Percentiles rank a stretch among this genome's conserved stretches.
phyloP scores from a whole-genome alignment of 116 monocot species.

The Phalaenopsis hybrid region DNA sequence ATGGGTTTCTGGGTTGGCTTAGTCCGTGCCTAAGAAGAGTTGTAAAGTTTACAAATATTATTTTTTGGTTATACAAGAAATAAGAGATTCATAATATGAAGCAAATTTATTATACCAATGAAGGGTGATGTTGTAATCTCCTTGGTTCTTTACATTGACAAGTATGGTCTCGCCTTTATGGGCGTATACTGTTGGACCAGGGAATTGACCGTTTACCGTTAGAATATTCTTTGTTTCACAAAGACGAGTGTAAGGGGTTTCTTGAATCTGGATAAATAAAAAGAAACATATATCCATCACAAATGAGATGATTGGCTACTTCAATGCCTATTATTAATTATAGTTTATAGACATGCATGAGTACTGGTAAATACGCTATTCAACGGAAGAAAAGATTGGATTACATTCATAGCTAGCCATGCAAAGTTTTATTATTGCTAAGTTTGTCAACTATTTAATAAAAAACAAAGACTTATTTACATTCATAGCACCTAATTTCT shows the following conservation, averaged over 20 bases:
- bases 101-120: constrained; percentile 33
- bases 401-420: no score
- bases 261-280: constrained; percentile 18
- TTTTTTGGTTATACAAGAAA: no score
- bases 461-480: no score
- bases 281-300: neutral
- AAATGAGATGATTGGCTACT: neutral
- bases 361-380: no score
- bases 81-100: no score
- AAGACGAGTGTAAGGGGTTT: constrained; percentile 32
- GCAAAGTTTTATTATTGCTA: no score
- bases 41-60: no score
- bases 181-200: constrained; percentile 48
- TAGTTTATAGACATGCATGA: no score
- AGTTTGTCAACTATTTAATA: no score
- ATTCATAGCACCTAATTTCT: no score
- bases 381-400: no score
- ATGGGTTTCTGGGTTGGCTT: constrained; percentile 63
- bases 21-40: constrained; percentile 51
- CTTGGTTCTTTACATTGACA: constrained; percentile 35
- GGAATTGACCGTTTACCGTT: constrained; percentile 55
- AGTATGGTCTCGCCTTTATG: constrained; percentile 31
- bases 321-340: neutral
- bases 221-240: constrained; percentile 47
- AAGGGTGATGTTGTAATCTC: constrained; percentile 40